Evolutionary conservation across 2,329 filamentous ascomycete genomes (phyloP), one percentile per base, ranked within the genome.

Genomic region (Paraconiothyrium brasiliense): DNA sequence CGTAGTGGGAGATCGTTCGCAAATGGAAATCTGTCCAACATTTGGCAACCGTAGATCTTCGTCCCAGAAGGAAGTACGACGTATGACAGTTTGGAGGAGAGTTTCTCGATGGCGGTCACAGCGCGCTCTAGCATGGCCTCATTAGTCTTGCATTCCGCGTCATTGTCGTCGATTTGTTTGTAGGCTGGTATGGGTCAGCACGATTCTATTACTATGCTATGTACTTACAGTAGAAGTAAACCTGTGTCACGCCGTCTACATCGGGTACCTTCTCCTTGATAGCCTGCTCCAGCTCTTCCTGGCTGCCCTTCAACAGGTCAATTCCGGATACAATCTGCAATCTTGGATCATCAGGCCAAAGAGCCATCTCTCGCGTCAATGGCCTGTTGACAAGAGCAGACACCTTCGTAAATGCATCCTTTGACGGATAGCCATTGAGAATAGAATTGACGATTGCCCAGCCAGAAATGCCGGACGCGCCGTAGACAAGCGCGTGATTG

Each of bases 361-460:
- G 68, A 30, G 72, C 69, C 68, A 73, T 71, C 34, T 75, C 72
- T 24, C 69, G 59, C 24, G 71, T 73, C 30, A 78, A 59, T 2
- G 82, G 81, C 22, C 83, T 75, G 61, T 85, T 85, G 2, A 82
- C 83, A 51, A 84, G 77, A 8, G 82, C 83, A 13, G 81, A 80
- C 6, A 85, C 80, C 37, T 78, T 80, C 27, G 67, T 75, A 66
- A 83, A 85, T 4, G 71, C 74, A 57, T 79, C 76, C n/a, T 78
- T 75, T 24, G 71, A 75, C 3, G 83, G 83, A 60, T 84, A 84
- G 55, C 76, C 80, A 48, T 81, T 71, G 13, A 84, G 71, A 43
- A 84, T 81, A 56, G 81, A 77, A 55, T 83, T 84, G 16, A 82
- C 80, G 56, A 85, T 79, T 7, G 83, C 79, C 83, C 83, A 85